Evolutionary conservation across 495 filamentous ascomycete species (phyloP), one percentile per base, ranked within the genome.

Genomic region (Lasiosphaeriaceae sp.): DNA sequence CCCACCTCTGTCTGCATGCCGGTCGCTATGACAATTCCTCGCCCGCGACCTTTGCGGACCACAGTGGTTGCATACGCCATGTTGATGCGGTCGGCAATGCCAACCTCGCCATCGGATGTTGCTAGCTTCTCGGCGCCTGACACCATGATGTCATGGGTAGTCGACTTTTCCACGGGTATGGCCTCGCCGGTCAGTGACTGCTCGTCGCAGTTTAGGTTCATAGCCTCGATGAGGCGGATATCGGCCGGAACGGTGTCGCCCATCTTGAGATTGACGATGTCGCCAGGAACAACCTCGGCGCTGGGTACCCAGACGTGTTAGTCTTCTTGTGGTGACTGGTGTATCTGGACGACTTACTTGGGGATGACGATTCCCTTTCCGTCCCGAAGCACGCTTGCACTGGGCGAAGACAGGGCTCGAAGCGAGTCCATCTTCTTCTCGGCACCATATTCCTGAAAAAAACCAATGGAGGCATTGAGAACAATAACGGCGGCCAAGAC

Each of bases 381-480:
- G 66, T 91, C 83, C 41, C 91, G 86, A 5, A 96, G 72, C 3
- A 88, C 90, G 54, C 76, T 82, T 26, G 91, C 92, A 58, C 86
- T 85, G 49, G 91, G 91, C 2, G 90, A 89, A 1, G 87, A 90
- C 8, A 95, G 77, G 26, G 85, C 83, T 37, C 88, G 76, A 12
- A 96, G 77, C 21, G 89, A 88, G 44, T 93, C 84, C 80, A 95
- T 92, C 56, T 87, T 92, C 75, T 92, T 89, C 66, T 92, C 90
- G 22, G 91, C 91, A 52, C 83, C 79, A 65, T 88, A 93, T 65
- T 96, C 90, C 66, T 95, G 90, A 47, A 80, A 82, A 75, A 94
- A 95, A 16, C 84, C 84, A 58, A 86, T 83, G n/a, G 83, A 73
- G 29, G 92, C 86, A 61, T 96, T 96, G 58, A 96, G 74, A 7